These are phyloP conservation scores for Pneumocystis wakefieldiae DNA, from an alignment of 1,139 yeast species.

Conservation along the genomic window DNA sequence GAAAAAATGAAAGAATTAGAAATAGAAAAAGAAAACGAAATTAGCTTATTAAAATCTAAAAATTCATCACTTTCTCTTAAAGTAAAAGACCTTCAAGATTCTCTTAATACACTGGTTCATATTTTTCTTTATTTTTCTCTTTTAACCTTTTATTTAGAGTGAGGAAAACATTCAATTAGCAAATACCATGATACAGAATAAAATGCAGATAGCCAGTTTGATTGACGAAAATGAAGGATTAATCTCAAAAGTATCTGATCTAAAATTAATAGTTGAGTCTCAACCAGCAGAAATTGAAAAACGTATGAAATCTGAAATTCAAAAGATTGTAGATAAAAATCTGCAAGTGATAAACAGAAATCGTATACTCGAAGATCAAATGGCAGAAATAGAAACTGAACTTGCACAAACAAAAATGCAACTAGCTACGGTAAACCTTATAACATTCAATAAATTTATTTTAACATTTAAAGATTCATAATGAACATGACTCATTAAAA, in stretches of 20 bases:
- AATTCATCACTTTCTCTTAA: slow-evolving; percentile 64
- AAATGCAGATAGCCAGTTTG: slow-evolving; percentile 49
- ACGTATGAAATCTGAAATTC: slow-evolving; percentile 25
- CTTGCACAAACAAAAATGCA: slow-evolving; percentile 23
- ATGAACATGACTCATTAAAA: background rate
- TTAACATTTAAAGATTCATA: background rate
- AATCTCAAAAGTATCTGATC: slow-evolving; percentile 36
- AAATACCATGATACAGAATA: slow-evolving; percentile 53
- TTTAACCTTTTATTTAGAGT: slow-evolving; percentile 25
- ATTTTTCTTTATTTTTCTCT: background rate
- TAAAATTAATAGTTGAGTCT: slow-evolving; percentile 26
- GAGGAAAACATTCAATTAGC: slow-evolving; percentile 68
- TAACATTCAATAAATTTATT: background rate
- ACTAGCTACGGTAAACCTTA: slow-evolving; percentile 9
- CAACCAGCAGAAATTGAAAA: slow-evolving; percentile 18
- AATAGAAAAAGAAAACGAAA: slow-evolving; percentile 50
- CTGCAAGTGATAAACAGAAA: slow-evolving; percentile 43
- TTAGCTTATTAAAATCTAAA: slow-evolving; percentile 44
- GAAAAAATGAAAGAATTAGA: slow-evolving; percentile 58
- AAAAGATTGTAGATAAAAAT: slow-evolving; percentile 43
- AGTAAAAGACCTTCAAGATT: slow-evolving; percentile 58
- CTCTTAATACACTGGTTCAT: slow-evolving; percentile 37
- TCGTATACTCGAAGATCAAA: slow-evolving; percentile 28
- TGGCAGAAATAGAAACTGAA: slow-evolving; percentile 31
- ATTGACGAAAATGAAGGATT: slow-evolving; percentile 49